A percentile compares a stretch with the other conserved stretches of the same genome.
Conservation (phyloP, 805 yeast species). For the Suhomyces sp. region DNA sequence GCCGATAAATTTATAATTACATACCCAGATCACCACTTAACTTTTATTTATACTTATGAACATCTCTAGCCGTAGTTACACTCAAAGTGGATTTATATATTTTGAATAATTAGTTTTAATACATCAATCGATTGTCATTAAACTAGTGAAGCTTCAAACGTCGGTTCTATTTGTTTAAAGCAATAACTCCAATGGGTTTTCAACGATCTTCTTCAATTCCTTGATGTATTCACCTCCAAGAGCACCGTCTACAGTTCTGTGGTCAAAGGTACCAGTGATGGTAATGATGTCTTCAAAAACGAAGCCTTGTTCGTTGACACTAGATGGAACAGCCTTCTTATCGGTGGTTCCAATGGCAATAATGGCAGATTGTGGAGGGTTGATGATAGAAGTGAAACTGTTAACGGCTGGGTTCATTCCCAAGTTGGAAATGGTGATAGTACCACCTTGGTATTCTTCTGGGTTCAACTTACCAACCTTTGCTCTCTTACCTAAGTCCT, state of each 20-base stretch:
- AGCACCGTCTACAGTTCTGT: constrained; percentile 97
- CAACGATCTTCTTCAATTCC: constrained; percentile 86
- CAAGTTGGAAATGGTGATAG: constrained; percentile 96
- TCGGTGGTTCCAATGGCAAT: constrained; percentile 92
- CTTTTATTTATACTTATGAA: no score
- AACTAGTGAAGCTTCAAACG: no score
- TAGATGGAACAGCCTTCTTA: constrained; percentile 91
- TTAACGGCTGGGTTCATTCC: constrained; percentile 97
- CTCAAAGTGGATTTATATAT: no score
- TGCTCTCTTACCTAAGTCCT: constrained; percentile 95
- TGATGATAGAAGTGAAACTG: constrained; percentile 92
- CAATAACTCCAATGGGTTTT: constrained; percentile 93
- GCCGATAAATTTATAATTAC: no score
- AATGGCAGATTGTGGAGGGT: constrained; percentile 96
- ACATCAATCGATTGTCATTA: no score
- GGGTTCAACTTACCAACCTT: constrained; percentile 90
- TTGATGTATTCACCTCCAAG: constrained; percentile 96
- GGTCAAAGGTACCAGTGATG: constrained; percentile 96
- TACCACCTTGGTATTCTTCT: constrained; percentile 99
- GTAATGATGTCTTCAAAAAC: constrained; percentile 88
- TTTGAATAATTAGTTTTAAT: no score
- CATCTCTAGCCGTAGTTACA: no score
- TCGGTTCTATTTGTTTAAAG: constrained; percentile 49
- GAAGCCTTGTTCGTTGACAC: constrained; percentile 86
- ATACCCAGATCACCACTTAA: no score